These are phyloP conservation scores for Leccinum cinnamomeum DNA, from an alignment of 1,284 basidiomycete genomes.

Conservation along the genomic window DNA sequence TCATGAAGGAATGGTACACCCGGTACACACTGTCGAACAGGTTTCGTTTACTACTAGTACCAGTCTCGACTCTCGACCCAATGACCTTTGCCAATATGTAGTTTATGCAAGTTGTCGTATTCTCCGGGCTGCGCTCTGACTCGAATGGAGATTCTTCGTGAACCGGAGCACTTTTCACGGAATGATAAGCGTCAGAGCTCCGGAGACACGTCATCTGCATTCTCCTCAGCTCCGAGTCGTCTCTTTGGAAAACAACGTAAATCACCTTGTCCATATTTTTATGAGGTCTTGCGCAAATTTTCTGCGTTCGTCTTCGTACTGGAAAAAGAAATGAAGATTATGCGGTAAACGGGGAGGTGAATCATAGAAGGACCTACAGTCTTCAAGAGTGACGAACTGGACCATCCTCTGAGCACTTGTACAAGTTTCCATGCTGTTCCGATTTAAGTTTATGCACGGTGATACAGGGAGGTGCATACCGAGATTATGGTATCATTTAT, in stretches of 20 bases:
- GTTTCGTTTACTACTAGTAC: too few relatives aligned
- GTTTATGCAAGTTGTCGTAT: too few relatives aligned
- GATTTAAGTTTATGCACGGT: neutral
- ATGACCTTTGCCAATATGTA: too few relatives aligned
- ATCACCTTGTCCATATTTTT: neutral
- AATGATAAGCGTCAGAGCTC: too few relatives aligned
- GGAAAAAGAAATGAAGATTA: neutral
- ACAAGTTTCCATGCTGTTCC: neutral
- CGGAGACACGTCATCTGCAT: too few relatives aligned
- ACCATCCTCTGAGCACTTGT: neutral
- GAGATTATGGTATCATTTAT: neutral
- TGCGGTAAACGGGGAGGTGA: neutral
- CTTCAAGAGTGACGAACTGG: neutral
- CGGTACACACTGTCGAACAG: too few relatives aligned
- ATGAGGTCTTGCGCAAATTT: neutral
- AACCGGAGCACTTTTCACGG: too few relatives aligned
- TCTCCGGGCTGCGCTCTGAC: too few relatives aligned
- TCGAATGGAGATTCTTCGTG: too few relatives aligned
- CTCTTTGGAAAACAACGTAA: neutral
- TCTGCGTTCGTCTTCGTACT: neutral
- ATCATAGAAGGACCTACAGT: neutral
- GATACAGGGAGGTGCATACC: neutral
- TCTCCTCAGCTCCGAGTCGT: neutral
- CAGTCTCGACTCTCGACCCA: too few relatives aligned
- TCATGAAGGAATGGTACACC: too few relatives aligned